Base-by-base conservation (phyloP, 2,329 filamentous ascomycete genomes). In the Claviceps paspali region DNA sequence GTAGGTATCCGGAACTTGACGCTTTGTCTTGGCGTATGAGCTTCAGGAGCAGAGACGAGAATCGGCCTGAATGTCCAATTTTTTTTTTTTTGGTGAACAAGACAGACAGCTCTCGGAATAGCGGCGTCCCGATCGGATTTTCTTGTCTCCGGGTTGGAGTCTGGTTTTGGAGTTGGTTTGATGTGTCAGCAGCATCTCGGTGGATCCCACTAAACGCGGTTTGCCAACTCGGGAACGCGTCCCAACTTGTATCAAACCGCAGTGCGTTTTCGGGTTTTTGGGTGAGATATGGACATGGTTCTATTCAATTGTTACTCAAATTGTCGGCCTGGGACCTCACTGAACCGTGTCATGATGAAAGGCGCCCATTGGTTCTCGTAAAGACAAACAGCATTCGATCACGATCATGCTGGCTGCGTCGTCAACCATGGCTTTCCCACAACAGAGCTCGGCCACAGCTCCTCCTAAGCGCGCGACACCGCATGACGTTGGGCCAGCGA, bases 391-490 rank as follows among this genome's bases (percentile, higher is more conserved):
- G n/a, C 18, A 22, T 9, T 7, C 29, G 30, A n/a, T n/a, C n/a
- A n/a, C n/a, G n/a, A 38, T 12, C 27, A 80, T 81, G 74, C 59
- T 72, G 19, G 63, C 68, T 27, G 63, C 70, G 28, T 78, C 76
- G 6, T 77, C 76, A 11, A 70, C 76, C 2, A 55, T 76, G 15
- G 50, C 62, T 19, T 73, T 73, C 41, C 70, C 73, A 2, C 55
- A 62, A 2, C 55, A 62, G 6, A 73, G 63, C 48, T 71, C 72
- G 18, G 55, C 55, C 29, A 49, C 48, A 1, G 44, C 49, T 2
- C 41, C 51, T 22, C 41, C 52, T 19, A 63, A 62, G 44, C 58
- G 59, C 42, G 43, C 56, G 34, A 49, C 50, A 44, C 54, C 54
- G 32, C 59, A 62, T 44, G 43, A 52, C 45, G 36, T 55, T 50